A percentile compares a stretch with the other conserved stretches of the same genome.
These are phyloP conservation scores for Leishmania lainsoni DNA, from an alignment of 208 protist genomes.

Conservation along the genomic window DNA sequence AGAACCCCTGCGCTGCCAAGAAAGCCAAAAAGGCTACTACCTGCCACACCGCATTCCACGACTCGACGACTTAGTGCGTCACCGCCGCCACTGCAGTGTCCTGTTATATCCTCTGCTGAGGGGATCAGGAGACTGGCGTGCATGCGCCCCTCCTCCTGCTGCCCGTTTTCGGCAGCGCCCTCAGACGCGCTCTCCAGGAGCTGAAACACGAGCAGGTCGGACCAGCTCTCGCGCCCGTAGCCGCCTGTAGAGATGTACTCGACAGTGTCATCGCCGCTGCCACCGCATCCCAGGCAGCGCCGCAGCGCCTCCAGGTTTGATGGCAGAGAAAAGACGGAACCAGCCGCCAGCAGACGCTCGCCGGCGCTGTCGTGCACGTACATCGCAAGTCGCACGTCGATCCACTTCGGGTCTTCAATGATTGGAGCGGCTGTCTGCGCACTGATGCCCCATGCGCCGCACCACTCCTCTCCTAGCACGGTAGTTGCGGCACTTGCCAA, in stretches of 20 bases:
- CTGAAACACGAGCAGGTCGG: conserved; percentile 38
- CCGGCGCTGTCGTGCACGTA: conserved; percentile 22
- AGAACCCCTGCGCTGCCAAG: conserved; percentile 6
- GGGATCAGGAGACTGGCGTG: neutral
- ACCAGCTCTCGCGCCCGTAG: conserved; percentile 36
- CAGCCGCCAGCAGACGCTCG: conserved; percentile 21
- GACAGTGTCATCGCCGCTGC: conserved; percentile 1
- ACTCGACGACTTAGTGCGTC: neutral
- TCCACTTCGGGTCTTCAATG: conserved; percentile 25
- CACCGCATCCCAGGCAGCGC: conserved; percentile 8
- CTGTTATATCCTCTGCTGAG: neutral
- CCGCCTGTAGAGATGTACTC: neutral
- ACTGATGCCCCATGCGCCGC: neutral
- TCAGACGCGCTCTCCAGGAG: neutral
- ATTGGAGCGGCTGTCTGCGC: neutral
- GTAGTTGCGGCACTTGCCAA: neutral
- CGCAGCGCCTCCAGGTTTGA: conserved; percentile 16
- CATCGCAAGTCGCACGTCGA: conserved; percentile 21
- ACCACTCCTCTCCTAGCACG: neutral
- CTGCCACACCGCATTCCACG: neutral
- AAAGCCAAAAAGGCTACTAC: neutral
- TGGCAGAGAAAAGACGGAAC: conserved; percentile 24
- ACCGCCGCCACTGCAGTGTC: neutral
- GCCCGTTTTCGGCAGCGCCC: neutral
- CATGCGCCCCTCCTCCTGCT: neutral